Evolutionary conservation across 140 eudicot species (phyloP).

Genomic region (Flaveria floridana): DNA sequence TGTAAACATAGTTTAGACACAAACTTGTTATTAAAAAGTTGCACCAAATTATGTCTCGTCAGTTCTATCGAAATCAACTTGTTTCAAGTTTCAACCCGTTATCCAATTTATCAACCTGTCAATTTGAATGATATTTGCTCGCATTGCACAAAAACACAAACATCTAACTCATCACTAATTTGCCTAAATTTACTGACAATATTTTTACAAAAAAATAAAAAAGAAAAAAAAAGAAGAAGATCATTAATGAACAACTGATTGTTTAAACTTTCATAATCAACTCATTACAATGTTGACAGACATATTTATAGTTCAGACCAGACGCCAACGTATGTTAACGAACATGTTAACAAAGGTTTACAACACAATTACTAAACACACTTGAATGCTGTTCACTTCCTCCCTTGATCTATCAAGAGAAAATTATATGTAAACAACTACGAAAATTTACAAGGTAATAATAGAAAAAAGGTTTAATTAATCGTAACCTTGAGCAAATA

Average conservation of each 20-base stretch:
- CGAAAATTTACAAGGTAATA: not conserved
- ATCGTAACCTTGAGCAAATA: not conserved
- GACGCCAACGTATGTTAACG: not conserved
- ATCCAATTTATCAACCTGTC: no score
- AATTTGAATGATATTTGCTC: no score
- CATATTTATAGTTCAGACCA: not conserved
- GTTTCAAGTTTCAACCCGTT: no score
- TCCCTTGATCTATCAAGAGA: constrained; percentile 6
- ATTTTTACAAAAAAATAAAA: no score
- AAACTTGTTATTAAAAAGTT: no score
- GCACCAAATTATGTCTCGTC: no score
- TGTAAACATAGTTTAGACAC: no score
- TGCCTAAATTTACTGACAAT: no score
- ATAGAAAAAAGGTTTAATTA: not conserved
- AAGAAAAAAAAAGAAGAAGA: not conserved
- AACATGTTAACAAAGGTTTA: not conserved
- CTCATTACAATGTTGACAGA: not conserved
- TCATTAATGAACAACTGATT: not conserved
- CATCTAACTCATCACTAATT: no score
- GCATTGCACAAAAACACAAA: no score
- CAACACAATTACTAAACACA: not conserved
- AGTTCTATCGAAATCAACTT: no score
- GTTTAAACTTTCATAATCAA: not conserved
- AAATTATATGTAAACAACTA: not conserved
- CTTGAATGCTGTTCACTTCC: not conserved